Percentiles rank a stretch among this genome's conserved stretches.
phyloP scores from a whole-genome alignment of 352 stramenopile species.

The Globisporangium acanthophoron region DNA sequence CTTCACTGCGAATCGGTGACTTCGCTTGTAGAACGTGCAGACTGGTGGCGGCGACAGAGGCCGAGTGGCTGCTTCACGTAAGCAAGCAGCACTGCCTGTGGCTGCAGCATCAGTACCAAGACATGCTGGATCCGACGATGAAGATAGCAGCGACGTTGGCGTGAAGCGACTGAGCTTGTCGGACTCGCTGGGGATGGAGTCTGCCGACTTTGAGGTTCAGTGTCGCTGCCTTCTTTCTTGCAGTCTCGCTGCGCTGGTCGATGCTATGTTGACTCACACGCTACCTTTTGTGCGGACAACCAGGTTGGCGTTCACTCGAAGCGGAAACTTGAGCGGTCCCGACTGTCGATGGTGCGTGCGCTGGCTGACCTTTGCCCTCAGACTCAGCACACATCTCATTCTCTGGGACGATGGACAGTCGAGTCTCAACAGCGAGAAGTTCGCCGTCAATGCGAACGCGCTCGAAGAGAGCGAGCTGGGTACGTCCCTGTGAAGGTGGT shows the following conservation, averaged over 20 bases:
- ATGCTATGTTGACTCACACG: not conserved
- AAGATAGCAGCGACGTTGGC: conserved; percentile 14
- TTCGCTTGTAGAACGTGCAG: not conserved
- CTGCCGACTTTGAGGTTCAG: conserved; percentile 72
- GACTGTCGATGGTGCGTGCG: conserved; percentile 42
- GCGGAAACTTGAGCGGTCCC: conserved; percentile 32
- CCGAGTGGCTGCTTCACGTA: not conserved
- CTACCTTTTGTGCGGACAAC: not conserved
- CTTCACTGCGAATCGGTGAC: not conserved
- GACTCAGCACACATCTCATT: not conserved
- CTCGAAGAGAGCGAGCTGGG: conserved; percentile 40
- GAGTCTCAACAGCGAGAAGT: conserved; percentile 71
- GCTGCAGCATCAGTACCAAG: conserved; percentile 7
- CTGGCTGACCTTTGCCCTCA: not conserved
- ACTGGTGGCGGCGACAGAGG: not conserved
- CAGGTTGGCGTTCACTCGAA: conserved; percentile 50
- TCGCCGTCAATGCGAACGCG: conserved; percentile 58
- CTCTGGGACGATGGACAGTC: conserved; percentile 24
- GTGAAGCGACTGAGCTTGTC: conserved; percentile 37
- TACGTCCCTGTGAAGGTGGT: conserved; percentile 9
- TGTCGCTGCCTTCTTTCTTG: not conserved
- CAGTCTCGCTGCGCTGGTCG: not conserved
- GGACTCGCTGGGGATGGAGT: conserved; percentile 71
- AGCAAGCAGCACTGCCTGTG: not conserved
- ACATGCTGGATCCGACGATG: not conserved